Base-by-base conservation (phyloP, 2,329 filamentous ascomycete species). In the Westerdykella ornata region DNA sequence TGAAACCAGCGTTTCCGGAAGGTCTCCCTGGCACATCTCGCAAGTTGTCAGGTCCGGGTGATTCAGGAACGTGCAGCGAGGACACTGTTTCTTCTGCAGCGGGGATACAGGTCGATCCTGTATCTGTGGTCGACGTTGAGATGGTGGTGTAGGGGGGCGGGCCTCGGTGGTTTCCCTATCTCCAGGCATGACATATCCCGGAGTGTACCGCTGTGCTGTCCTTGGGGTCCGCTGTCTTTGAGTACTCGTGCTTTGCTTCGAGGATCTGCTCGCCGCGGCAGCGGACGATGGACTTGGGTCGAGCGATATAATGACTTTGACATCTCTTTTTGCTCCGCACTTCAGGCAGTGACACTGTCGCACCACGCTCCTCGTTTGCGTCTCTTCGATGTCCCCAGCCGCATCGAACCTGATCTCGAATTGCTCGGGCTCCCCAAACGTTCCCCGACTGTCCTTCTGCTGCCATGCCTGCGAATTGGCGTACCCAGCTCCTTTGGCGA, bases 351-450 rank as follows among this genome's bases (percentile, higher is more conserved):
- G 52, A 35, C 59, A 64, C 44, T 60, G 56, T 15, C 60, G 42
- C 2, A 57, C 52, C 9, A 63, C 57, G 16, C 40, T 61, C 48
- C 51, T 59, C 30, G 56, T 59, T 22, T 57, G 53, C 9, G 62
- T 65, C 35, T 63, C 59, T 2, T 46, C 43, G 8, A 59, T 39
- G 11, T 60, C 53, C 8, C 48, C 38, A 4, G 58, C 59, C 1
- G 61, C 52, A 45, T 66, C 57, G 30, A 66, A 64, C 11, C 60
- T 43, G 33, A 65, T 58, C 45, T 65, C 60, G 18, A 65, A 61
- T 9, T 47, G 42, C 1, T 49, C 61, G 3, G 59, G 56, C 31
- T 59, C 54, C 15, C 60, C 62, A 45, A 54, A 64, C 7, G 43
- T 16, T 2, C 34, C 48, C 20, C 31, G 42, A 20, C 38, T 46